Evolutionary conservation across 2,329 filamentous ascomycete species (phyloP), one percentile per base, ranked within the genome.

Genomic region (Epichloe glyceriae): DNA sequence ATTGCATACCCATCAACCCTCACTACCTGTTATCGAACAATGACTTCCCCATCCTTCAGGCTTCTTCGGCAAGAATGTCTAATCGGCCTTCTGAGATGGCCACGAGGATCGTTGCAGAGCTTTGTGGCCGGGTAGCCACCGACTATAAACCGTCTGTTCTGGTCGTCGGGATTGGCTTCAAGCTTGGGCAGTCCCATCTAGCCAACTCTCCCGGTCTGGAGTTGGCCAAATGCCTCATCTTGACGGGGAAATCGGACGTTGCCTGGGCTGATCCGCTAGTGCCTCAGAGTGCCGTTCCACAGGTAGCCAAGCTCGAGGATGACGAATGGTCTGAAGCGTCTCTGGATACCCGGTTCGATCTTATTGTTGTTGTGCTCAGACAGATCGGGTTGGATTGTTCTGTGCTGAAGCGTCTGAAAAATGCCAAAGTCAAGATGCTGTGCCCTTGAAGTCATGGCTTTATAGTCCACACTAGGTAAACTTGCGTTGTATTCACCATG

Each of bases 1-100:
- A 78, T 58, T 79, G 75, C 54, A 78, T 79, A 52, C 75, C 75
- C 0, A 68, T 78, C 53, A 79, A 79, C 52, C 75, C 75, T 0
- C 70, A 70, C 62, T 78, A 78, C 55, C 63, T 79, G 17, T 62
- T 78, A 10, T 68, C 69, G 20, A 75, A 71, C 56, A 70, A 64
- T 55, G 58, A 63, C 4, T 70, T 77, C 45, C 75, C 75, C 3
- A 59, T 78, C 0, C 62, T 78, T 3, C 57, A 68, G 44, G 59
- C 64, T 2, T 73, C 72, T 0, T 67, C 71, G 0, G 67, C 70
- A 47, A 67, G 60, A 44, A 75, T 73, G 70, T 62, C 64, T 39
- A 60, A 62, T 3, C 65, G 73, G 7, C 74, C 74, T 0, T 62
- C 60, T 1, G 57, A 60, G 1, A 64, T 73, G 12, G 71, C 67